Percentiles rank a stretch among this genome's conserved stretches.
These are phyloP conservation scores for Drechslerella stenobrocha DNA, from an alignment of 2,329 filamentous ascomycete genomes.

Conservation along the genomic window DNA sequence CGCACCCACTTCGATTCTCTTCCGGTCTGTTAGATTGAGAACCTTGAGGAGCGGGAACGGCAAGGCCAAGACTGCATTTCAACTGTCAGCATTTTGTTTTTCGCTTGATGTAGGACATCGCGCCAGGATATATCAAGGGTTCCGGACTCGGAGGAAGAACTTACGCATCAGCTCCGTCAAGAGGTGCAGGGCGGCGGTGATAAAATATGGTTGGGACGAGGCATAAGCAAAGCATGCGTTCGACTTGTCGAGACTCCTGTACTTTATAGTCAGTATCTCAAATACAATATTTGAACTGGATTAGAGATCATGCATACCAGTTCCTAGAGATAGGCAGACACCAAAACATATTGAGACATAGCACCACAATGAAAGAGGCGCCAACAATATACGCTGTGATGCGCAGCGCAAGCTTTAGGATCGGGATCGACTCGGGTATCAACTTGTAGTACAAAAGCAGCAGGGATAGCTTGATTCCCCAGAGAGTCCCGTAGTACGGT, in stretches of 20 bases:
- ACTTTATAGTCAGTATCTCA: neutral
- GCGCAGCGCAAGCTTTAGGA: conserved; percentile 42
- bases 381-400: conserved; percentile 25
- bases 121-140: no score
- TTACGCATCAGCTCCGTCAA: conserved; percentile 44
- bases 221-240: conserved; percentile 37
- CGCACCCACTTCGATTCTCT: conserved; percentile 37
- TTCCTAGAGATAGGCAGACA: conserved; percentile 40
- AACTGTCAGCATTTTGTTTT: neutral
- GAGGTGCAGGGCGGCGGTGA: conserved; percentile 34
- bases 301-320: conserved; percentile 3
- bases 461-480: conserved; percentile 44
- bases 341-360: conserved; percentile 47
- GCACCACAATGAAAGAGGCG: conserved; percentile 28
- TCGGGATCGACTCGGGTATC: conserved; percentile 43
- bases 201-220: conserved; percentile 30
- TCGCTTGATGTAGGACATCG: no score
- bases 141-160: conserved; percentile 7
- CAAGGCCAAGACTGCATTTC: conserved; percentile 21
- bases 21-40: conserved; percentile 41
- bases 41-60: conserved; percentile 45
- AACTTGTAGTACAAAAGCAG: conserved; percentile 47
- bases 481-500: conserved; percentile 40
- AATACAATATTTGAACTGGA: neutral
- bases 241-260: conserved; percentile 22